Conservation (phyloP, 495 filamentous ascomycete species). For the Parmelia sp. region DNA sequence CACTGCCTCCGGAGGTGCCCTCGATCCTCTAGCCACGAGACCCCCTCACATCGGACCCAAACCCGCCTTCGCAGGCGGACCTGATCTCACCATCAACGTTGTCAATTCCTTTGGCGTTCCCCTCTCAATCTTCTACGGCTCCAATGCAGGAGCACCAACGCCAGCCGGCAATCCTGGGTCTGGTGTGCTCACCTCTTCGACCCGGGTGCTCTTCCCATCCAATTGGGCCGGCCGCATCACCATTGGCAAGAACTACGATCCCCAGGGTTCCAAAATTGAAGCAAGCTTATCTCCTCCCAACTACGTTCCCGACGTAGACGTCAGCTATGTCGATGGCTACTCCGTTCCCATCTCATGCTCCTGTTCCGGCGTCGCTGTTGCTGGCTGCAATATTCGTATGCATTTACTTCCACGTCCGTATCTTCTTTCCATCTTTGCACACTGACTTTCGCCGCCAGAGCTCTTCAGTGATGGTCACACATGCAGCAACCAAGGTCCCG, state of each 20-base stretch:
- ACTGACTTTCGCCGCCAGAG: not conserved
- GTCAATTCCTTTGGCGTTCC: slow-evolving; percentile 15
- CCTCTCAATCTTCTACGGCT: slow-evolving; percentile 21
- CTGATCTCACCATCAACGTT: slow-evolving; percentile 19
- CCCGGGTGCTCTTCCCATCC: slow-evolving; percentile 15
- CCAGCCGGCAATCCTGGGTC: slow-evolving; percentile 17
- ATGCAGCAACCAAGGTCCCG: slow-evolving; percentile 21
- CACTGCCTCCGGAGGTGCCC: slow-evolving; percentile 17
- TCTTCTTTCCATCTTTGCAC: not conserved
- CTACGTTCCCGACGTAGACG: slow-evolving; percentile 20
- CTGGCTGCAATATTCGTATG: slow-evolving; percentile 24
- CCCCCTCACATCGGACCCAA: slow-evolving; percentile 2
- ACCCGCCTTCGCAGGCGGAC: slow-evolving; percentile 9
- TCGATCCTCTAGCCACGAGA: slow-evolving; percentile 7
- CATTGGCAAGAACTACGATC: slow-evolving; percentile 19
- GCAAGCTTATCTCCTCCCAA: slow-evolving; percentile 11
- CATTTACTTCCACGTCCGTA: not conserved
- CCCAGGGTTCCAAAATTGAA: slow-evolving; percentile 22
- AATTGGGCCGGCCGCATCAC: slow-evolving; percentile 20
- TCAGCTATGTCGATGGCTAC: slow-evolving; percentile 26
- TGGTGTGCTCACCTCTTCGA: slow-evolving; percentile 16
- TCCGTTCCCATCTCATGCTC: slow-evolving; percentile 27
- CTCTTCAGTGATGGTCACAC: slow-evolving; percentile 23
- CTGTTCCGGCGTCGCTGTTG: slow-evolving; percentile 23
- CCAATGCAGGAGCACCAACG: slow-evolving; percentile 21